Base-by-base conservation (phyloP, 768 basidiomycete species). In the Mycena rebaudengoi region DNA sequence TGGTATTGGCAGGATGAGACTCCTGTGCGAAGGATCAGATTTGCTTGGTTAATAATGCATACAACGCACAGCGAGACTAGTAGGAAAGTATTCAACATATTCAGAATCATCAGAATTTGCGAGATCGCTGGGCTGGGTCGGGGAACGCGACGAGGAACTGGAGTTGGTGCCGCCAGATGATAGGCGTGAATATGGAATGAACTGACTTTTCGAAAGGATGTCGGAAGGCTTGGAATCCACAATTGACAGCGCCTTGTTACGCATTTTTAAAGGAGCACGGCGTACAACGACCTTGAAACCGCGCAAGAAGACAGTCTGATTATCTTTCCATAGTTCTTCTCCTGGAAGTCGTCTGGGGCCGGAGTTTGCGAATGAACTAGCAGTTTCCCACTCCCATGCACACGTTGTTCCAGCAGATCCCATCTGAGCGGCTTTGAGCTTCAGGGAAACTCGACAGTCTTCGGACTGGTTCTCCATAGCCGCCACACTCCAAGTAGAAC, bases 281-380 rank as follows among this genome's bases (percentile, higher is more conserved):
- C 62, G 62, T 16, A 64, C 8, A 0, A 59, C 46, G 35, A 68
- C 54, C n/a, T 68, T 68, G 54, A 55, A 68, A 4, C 67, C 67
- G 0, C 63, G 56, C 2, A 68, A 12, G 35, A 68, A 68, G 1
- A 68, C 51, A 7, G 44, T 41, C 35, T 68, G 67, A 37, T 68
- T 68, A 14, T 65, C 25, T 5, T 18, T n/a, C 50, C 54, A 53
- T 4, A 33, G 7, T 23, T 45, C 37, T 30, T 65, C 49, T 39
- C 23, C 49, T 6, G 28, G 8, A 7, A 49, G 16, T 16, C 23
- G 7, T 7, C 44, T 28, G 10, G 60, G 60, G 14, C 45, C 53
- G 5, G 55, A 52, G 26, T 58, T 40, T 7, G 54, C 54, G 20
- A 51, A 60, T 3, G 64, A 56, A 33, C 49, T 50, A 2, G 63